Conservation (phyloP, 75 land plant species). For the Sequoia sempervirens region DNA sequence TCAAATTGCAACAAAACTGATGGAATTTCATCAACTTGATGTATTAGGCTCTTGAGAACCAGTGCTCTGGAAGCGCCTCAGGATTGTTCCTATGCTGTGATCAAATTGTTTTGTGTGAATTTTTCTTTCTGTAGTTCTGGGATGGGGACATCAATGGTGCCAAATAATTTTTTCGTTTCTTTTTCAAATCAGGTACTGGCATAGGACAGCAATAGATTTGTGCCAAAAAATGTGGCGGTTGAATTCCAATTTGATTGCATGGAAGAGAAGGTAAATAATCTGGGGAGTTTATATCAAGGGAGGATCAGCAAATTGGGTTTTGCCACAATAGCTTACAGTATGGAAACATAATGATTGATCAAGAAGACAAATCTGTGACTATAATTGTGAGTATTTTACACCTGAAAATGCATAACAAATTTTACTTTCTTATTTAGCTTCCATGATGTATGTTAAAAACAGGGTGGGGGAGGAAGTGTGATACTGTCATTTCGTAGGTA, state of each 20-base stretch:
- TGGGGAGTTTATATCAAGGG: slow-evolving; percentile 17
- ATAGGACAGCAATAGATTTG: slow-evolving; percentile 21
- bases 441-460: background rate
- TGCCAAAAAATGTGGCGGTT: slow-evolving; percentile 7
- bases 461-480: background rate
- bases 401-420: background rate
- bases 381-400: slow-evolving; percentile 37
- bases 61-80: slow-evolving; percentile 69
- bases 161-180: background rate
- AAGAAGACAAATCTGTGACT: slow-evolving; percentile 40
- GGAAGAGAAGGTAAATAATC: slow-evolving; percentile 43
- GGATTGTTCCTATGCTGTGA: slow-evolving; percentile 28
- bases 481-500: background rate
- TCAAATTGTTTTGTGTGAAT: background rate
- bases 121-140: slow-evolving; percentile 11
- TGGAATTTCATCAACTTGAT: too few relatives aligned
- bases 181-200: slow-evolving; percentile 25
- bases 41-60: too few relatives aligned
- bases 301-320: slow-evolving; percentile 28
- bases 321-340: slow-evolving; percentile 54
- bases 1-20: slow-evolving; percentile 65
- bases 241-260: slow-evolving; percentile 41
- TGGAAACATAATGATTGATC: slow-evolving; percentile 45
- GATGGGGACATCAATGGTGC: background rate
- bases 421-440: background rate